A percentile compares a stretch with the other conserved stretches of the same genome.
Evolutionary conservation across 2,329 filamentous ascomycete genomes (phyloP).

Genomic region (Penicillium janthinellum): DNA sequence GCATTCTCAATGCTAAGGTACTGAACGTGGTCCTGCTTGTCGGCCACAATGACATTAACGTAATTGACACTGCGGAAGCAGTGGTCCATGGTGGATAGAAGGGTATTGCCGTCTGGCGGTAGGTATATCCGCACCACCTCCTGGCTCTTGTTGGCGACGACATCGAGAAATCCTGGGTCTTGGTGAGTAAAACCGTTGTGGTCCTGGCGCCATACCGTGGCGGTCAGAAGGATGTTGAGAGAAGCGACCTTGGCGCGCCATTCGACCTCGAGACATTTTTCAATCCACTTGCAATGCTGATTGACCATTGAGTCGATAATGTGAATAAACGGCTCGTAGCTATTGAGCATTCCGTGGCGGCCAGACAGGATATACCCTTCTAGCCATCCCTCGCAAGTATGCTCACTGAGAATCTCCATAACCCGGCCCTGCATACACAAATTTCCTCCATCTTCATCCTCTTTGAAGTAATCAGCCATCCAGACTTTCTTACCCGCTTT

Average conservation of each 20-base stretch:
- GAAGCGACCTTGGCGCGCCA: slow-evolving; percentile 74
- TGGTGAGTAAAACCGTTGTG: slow-evolving; percentile 85
- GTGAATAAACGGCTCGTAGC: slow-evolving; percentile 81
- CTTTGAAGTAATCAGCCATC: slow-evolving; percentile 76
- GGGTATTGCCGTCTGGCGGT: slow-evolving; percentile 76
- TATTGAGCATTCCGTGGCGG: slow-evolving; percentile 75
- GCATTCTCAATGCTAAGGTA: slow-evolving; percentile 74
- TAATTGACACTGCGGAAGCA: slow-evolving; percentile 74
- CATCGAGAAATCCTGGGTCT: slow-evolving; percentile 77
- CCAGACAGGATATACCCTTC: slow-evolving; percentile 77
- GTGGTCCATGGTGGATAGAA: slow-evolving; percentile 75
- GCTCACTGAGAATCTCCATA: slow-evolving; percentile 86
- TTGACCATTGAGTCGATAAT: slow-evolving; percentile 86
- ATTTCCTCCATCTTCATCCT: slow-evolving; percentile 74
- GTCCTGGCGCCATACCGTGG: slow-evolving; percentile 79
- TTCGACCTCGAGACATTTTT: slow-evolving; percentile 77
- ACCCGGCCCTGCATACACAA: slow-evolving; percentile 68
- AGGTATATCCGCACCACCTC: slow-evolving; percentile 81
- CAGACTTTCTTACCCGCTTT: slow-evolving; percentile 76
- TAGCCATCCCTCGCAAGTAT: slow-evolving; percentile 78
- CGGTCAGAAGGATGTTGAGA: slow-evolving; percentile 76
- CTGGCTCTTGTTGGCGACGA: slow-evolving; percentile 77
- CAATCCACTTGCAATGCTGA: slow-evolving; percentile 83
- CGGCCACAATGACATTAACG: slow-evolving; percentile 77
- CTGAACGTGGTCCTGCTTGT: slow-evolving; percentile 78